phyloP scores from a whole-genome alignment of 306 rosid genomes.

The Quercus alba region DNA sequence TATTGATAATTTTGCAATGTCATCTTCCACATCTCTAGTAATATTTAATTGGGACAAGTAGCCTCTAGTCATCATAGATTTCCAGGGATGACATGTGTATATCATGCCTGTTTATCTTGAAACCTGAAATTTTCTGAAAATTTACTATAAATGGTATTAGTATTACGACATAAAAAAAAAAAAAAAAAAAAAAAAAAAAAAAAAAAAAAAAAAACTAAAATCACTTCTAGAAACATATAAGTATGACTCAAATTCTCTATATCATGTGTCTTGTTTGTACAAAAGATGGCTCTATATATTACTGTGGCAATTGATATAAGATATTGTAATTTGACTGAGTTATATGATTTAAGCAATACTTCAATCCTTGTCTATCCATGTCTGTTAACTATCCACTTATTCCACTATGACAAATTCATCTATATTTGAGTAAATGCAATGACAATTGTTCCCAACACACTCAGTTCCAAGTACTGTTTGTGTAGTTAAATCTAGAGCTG shows the following conservation, averaged over 20 bases:
- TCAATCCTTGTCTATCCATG: not conserved
- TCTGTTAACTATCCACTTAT: slow-evolving; percentile 4
- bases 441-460: not conserved
- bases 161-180: too few relatives aligned
- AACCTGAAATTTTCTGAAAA: not conserved
- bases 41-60: not conserved
- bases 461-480: not conserved
- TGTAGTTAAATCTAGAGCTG: slow-evolving; percentile 15
- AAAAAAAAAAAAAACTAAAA: too few relatives aligned
- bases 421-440: not conserved
- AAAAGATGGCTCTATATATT: not conserved
- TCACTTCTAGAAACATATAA: not conserved
- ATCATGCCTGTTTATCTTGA: not conserved
- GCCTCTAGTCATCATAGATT: not conserved
- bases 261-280: not conserved
- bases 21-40: not conserved
- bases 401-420: not conserved
- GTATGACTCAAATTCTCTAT: not conserved
- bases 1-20: not conserved
- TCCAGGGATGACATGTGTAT: not conserved
- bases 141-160: too few relatives aligned
- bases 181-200: too few relatives aligned
- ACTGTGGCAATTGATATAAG: not conserved
- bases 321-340: not conserved
- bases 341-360: not conserved